Conservation (phyloP, 257 asterid genomes). For the Mitragyna speciosa region DNA sequence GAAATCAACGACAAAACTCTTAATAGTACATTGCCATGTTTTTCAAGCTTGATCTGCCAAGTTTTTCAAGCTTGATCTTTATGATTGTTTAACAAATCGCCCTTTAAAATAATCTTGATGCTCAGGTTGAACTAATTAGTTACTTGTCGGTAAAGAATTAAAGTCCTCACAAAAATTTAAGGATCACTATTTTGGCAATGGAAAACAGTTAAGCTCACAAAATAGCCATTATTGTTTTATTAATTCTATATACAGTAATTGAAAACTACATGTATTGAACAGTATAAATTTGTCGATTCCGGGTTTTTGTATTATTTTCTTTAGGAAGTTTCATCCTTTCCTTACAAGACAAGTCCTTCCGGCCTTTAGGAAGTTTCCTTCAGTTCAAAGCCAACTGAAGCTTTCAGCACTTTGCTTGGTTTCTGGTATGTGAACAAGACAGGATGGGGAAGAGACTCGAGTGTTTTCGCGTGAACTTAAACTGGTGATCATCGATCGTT, state of each 20-base stretch:
- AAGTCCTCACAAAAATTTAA: background rate
- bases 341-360: background rate
- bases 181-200: background rate
- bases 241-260: background rate
- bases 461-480: background rate
- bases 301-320: background rate
- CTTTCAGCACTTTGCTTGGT: background rate
- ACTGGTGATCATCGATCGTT: background rate
- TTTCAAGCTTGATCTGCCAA: background rate
- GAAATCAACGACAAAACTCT: background rate
- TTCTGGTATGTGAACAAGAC: conserved; percentile 9
- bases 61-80: background rate
- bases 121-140: background rate
- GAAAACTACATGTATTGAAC: background rate
- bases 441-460: background rate
- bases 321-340: conserved; percentile 6
- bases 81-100: background rate
- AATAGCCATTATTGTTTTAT: background rate
- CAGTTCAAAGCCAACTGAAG: background rate
- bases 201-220: background rate
- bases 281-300: background rate
- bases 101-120: background rate
- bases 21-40: background rate
- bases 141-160: background rate
- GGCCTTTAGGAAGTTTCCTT: conserved; percentile 18